Evolutionary conservation across 768 basidiomycete genomes (phyloP).

Genomic region (Trichaptum fuscoviolaceum): DNA sequence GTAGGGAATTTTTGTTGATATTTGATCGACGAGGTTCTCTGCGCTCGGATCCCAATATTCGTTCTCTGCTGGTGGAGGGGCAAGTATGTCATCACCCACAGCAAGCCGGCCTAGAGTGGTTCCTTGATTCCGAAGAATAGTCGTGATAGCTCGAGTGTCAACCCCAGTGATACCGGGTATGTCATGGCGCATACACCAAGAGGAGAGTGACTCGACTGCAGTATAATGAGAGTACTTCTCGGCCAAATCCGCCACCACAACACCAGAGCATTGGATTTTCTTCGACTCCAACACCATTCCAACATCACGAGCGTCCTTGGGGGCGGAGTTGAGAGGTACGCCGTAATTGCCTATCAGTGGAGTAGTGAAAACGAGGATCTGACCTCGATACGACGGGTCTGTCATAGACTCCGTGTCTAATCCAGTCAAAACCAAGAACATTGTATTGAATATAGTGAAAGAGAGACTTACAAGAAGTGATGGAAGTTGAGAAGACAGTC

Average conservation of each 20-base stretch:
- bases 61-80: slow-evolving; percentile 50
- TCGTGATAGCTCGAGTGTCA: slow-evolving; percentile 95
- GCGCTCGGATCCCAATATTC: slow-evolving; percentile 91
- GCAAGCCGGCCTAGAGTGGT: slow-evolving; percentile 93
- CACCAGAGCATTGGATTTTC: slow-evolving; percentile 84
- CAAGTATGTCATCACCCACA: slow-evolving; percentile 64
- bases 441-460: slow-evolving; percentile 1
- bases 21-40: slow-evolving; percentile 93
- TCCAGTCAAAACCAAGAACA: slow-evolving; percentile 14
- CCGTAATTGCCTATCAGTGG: slow-evolving; percentile 99
- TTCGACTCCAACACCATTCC: slow-evolving; percentile 87
- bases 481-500: slow-evolving; percentile 98
- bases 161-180: slow-evolving; percentile 95
- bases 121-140: slow-evolving; percentile 90
- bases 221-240: slow-evolving; percentile 93
- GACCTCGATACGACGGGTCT: slow-evolving; percentile 96
- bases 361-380: slow-evolving; percentile 97
- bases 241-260: slow-evolving; percentile 92
- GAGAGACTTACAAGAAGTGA: slow-evolving; percentile 80
- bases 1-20: slow-evolving; percentile 82
- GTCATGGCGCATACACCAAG: slow-evolving; percentile 88
- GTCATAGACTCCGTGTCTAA: slow-evolving; percentile 99
- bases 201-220: slow-evolving; percentile 86
- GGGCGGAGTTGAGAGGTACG: slow-evolving; percentile 76
- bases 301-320: slow-evolving; percentile 68